phyloP scores from a whole-genome alignment of 2,329 filamentous ascomycete genomes.

The Colletotrichum limetticola region DNA sequence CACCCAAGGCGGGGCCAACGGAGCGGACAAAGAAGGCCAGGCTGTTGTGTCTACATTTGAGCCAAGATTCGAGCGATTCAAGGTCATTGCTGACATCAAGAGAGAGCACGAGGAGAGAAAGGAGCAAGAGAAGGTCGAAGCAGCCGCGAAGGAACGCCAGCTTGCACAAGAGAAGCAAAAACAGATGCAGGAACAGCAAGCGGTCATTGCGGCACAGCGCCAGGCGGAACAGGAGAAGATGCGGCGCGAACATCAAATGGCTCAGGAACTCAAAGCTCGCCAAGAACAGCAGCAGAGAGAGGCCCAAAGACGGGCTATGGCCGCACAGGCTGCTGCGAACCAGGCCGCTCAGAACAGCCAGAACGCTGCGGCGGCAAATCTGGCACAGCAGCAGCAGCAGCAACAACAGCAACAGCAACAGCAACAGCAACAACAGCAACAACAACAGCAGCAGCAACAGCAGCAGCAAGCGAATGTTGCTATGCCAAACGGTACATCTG shows the following conservation, averaged over 20 bases:
- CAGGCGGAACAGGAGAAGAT: conserved; percentile 56
- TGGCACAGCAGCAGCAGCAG: conserved; percentile 41
- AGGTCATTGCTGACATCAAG: conserved; percentile 88
- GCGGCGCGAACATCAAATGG: conserved; percentile 48
- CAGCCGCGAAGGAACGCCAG: conserved; percentile 68
- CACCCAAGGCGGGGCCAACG: conserved; percentile 66
- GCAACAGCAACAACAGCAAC: no score
- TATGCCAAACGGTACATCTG: conserved; percentile 51
- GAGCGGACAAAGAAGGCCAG: conserved; percentile 78
- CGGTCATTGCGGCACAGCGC: conserved; percentile 55
- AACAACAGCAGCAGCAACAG: conserved; percentile 43
- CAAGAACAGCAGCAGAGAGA: conserved; percentile 50
- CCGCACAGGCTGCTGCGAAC: conserved; percentile 43
- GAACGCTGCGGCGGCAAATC: conserved; percentile 36
- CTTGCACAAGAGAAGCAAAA: conserved; percentile 58
- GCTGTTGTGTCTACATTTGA: conserved; percentile 81
- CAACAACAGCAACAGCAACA: no score
- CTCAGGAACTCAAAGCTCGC: conserved; percentile 37
- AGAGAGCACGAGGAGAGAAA: conserved; percentile 80
- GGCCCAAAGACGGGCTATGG: conserved; percentile 46
- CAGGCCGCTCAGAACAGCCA: conserved; percentile 40
- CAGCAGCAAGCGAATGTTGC: conserved; percentile 47
- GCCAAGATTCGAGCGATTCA: conserved; percentile 89
- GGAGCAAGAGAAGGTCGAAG: conserved; percentile 78
- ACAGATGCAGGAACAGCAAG: conserved; percentile 58